A percentile compares a stretch with the other conserved stretches of the same genome.
Conservation (phyloP, 108 stramenopile species). For the Licmophora abbreviata region DNA sequence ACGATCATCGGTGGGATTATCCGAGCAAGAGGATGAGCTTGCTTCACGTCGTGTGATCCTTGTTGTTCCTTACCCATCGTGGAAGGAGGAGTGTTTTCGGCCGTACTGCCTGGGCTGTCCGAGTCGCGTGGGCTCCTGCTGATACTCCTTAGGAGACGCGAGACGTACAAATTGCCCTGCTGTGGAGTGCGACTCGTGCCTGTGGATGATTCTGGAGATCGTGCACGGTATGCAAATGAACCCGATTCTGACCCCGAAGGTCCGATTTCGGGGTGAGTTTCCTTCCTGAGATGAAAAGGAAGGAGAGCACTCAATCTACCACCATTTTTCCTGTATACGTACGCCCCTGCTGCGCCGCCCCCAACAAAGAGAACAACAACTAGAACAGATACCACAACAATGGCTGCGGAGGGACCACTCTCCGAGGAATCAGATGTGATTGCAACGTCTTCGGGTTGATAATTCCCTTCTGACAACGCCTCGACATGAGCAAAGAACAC, state of each 20-base stretch:
- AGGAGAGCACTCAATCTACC: no score
- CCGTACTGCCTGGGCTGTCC: neutral
- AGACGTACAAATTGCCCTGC: neutral
- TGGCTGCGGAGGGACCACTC: neutral
- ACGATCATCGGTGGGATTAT: constrained; percentile 49
- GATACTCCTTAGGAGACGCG: neutral
- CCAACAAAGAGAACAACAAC: no score
- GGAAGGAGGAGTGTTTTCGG: neutral
- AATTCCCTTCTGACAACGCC: neutral
- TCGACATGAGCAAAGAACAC: constrained; percentile 7
- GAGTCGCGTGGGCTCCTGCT: neutral
- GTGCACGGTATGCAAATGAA: no score
- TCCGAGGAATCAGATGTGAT: neutral
- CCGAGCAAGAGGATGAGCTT: constrained; percentile 11
- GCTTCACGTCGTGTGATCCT: no score
- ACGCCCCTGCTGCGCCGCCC: no score
- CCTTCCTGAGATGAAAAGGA: no score
- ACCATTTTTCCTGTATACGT: no score
- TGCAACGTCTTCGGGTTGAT: neutral
- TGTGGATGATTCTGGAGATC: no score
- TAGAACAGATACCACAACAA: constrained; percentile 2
- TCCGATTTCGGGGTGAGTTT: no score
- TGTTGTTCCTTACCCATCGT: neutral
- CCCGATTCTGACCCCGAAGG: no score
- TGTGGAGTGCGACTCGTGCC: no score